Base-by-base conservation (phyloP, 1,284 basidiomycete genomes). In the Butyriboletus appendiculatus region DNA sequence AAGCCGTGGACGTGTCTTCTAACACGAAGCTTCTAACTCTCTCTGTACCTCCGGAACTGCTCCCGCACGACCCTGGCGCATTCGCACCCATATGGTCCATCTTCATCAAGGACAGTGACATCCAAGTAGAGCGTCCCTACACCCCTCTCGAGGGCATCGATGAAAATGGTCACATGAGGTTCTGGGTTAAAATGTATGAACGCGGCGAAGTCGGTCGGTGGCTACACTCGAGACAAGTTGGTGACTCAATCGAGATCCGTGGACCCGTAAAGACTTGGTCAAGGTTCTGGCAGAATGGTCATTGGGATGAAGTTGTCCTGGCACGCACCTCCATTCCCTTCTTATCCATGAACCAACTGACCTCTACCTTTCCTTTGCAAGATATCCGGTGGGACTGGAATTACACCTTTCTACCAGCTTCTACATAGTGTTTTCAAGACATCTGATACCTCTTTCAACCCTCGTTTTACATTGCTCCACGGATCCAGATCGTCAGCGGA, bases 81-180 rank as follows among this genome's bases (percentile, higher is more conserved):
- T 70, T 77, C 53, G 39, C 67, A 38, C 78, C 88, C 5, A 82
- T 93, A 54, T 91, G 85, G 81, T 88, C 88, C 30, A 72, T 94
- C 18, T 93, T 80, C 66, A 77, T 94, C 66, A 93, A 93, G 62
- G 90, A 94, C 64, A 87, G 88, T 58, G 91, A 92, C 60, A 89
- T 94, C 20, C 92, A 94, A 69, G 89, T 94, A n/a, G 91, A 94
- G 65, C 73, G 92, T 47, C 84, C 90, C 4, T 94, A 92, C 65
- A 94, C 92, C 5, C 90, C 91, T 1, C 70, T 92, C 39, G 77
- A 84, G 59, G 86, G 89, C 14, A 74, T 91, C 22, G 84, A 88
- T 52, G 68, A 76, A 55, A 67, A 84, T 34, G 84, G 88, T 2
- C 72, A 75, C 47, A 84, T 91, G 77, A 72, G 73, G 42, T 80